phyloP scores from a whole-genome alignment of 2,329 filamentous ascomycete species.

The Clonostachys byssicola region DNA sequence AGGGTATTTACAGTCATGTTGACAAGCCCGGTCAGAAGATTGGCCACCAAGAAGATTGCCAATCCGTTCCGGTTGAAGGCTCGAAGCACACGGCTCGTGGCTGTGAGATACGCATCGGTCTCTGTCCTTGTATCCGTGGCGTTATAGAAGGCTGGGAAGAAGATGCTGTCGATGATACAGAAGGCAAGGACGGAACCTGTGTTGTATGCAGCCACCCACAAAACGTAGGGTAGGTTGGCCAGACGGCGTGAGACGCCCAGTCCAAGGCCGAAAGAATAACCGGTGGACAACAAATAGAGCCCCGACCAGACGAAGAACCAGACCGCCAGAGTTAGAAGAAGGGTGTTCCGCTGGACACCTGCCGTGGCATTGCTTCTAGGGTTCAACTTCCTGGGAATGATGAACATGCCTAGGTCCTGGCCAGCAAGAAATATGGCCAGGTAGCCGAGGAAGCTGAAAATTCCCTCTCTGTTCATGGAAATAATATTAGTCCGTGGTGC shows the following conservation, averaged over 20 bases:
- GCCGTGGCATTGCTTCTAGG: conserved; percentile 34
- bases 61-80: conserved; percentile 89
- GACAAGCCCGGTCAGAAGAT: conserved; percentile 82
- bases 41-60: conserved; percentile 79
- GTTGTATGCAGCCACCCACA: conserved; percentile 94
- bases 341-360: conserved; percentile 45
- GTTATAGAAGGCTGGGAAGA: conserved; percentile 71
- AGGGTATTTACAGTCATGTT: conserved; percentile 86
- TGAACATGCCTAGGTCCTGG: conserved; percentile 75
- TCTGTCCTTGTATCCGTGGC: conserved; percentile 52
- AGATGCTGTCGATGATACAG: conserved; percentile 69
- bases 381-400: conserved; percentile 60
- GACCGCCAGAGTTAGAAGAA: conserved; percentile 58
- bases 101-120: conserved; percentile 56
- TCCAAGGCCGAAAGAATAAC: conserved; percentile 65
- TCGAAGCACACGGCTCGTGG: conserved; percentile 76
- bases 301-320: conserved; percentile 66
- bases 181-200: conserved; percentile 76
- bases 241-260: conserved; percentile 81
- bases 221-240: conserved; percentile 88
- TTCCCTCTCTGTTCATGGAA: conserved; percentile 87
- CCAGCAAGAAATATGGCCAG: conserved; percentile 91
- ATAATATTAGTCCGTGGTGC: conserved; percentile 76
- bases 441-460: conserved; percentile 95
- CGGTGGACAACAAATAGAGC: conserved; percentile 67